phyloP scores from a whole-genome alignment of 306 rosid genomes.

The Psophocarpus tetragonolobus region DNA sequence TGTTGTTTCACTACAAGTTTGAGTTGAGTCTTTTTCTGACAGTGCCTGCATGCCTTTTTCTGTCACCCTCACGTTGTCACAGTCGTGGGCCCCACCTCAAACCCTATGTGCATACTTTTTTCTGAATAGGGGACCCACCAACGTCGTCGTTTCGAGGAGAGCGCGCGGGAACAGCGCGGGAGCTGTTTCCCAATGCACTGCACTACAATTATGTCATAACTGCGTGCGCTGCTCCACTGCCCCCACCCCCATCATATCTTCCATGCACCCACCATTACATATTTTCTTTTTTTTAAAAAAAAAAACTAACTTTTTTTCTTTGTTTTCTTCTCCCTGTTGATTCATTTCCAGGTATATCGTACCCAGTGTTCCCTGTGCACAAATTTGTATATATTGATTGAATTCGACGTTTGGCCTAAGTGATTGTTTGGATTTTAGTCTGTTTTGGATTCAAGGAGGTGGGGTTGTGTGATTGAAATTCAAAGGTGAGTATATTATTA shows the following conservation, averaged over 20 bases:
- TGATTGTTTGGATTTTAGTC: not conserved
- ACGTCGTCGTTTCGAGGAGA: conserved; percentile 34
- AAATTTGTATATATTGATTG: not conserved
- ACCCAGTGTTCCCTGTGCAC: not conserved
- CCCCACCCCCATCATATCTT: conserved; percentile 17
- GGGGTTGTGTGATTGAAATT: not conserved
- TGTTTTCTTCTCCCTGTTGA: not conserved
- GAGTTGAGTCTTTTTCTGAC: conserved; percentile 24
- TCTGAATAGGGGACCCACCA: conserved; percentile 35
- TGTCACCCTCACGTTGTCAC: conserved; percentile 19
- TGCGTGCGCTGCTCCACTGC: not conserved
- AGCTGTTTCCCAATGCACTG: conserved; percentile 59
- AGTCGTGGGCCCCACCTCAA: conserved; percentile 11
- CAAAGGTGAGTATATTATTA: too few relatives aligned
- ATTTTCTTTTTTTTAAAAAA: too few relatives aligned
- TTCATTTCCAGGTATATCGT: conserved; percentile 27
- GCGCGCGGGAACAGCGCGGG: conserved; percentile 60
- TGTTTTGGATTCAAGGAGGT: not conserved
- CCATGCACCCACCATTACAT: not conserved
- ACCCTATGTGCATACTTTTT: not conserved
- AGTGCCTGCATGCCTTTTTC: conserved; percentile 24
- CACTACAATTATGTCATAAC: not conserved
- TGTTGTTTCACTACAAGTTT: conserved; percentile 26
- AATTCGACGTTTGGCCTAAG: conserved; percentile 15
- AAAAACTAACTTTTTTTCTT: not conserved